phyloP scores from a whole-genome alignment of 805 yeast genomes.

The Clavispora fructus region DNA sequence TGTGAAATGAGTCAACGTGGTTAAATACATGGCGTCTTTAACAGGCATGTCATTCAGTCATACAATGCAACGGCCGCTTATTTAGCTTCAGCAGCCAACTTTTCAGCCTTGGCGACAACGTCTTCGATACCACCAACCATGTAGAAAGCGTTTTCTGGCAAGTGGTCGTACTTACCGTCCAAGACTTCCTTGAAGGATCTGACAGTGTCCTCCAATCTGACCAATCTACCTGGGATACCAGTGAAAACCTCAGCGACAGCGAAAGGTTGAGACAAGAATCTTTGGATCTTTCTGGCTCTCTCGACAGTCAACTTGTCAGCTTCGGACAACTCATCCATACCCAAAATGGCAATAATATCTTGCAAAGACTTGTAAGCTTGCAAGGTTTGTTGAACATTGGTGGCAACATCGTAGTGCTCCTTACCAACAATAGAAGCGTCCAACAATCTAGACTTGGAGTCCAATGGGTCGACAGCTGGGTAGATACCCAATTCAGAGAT shows the following conservation, averaged over 20 bases:
- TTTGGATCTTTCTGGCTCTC: constrained; percentile 99
- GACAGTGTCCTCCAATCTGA: constrained; percentile 92
- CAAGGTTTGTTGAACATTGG: constrained; percentile 94
- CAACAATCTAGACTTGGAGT: constrained; percentile 97
- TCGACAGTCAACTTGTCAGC: constrained; percentile 98
- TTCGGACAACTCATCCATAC: constrained; percentile 99
- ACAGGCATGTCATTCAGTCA: constrained; percentile 19
- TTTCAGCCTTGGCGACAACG: constrained; percentile 97
- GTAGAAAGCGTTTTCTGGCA: constrained; percentile 99
- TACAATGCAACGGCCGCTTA: constrained; percentile 32
- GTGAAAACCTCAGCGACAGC: constrained; percentile 99
- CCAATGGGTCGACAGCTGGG: constrained; percentile 99
- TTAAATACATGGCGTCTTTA: constrained; percentile 12
- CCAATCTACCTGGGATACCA: constrained; percentile 98
- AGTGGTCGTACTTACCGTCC: constrained; percentile 97
- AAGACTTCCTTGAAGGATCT: constrained; percentile 93
- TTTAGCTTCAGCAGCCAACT: constrained; percentile 90
- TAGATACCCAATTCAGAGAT: constrained; percentile 99
- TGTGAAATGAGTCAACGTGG: constrained; percentile 12
- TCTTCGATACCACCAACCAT: constrained; percentile 99
- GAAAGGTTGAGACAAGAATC: constrained; percentile 99
- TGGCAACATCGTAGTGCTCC: constrained; percentile 96
- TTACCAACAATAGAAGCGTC: constrained; percentile 97
- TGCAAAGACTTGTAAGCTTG: constrained; percentile 99
- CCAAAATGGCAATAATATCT: constrained; percentile 99